Conservation (phyloP, 306 rosid species). For the Dicorynia guianensis region DNA sequence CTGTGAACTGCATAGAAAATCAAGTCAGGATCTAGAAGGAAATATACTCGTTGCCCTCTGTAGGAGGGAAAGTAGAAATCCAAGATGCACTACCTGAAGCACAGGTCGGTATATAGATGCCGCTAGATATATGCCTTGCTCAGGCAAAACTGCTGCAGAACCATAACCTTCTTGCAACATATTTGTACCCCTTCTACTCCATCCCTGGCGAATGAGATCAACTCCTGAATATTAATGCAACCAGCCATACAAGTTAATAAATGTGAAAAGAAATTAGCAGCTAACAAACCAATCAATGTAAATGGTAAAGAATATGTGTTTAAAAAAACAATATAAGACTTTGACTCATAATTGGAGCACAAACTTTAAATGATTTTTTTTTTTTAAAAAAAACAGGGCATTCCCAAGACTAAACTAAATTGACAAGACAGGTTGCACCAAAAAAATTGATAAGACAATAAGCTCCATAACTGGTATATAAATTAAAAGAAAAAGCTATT, state of each 20-base stretch:
- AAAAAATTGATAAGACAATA: constrained; percentile 3
- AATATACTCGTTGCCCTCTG: constrained; percentile 21
- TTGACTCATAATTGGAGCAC: constrained; percentile 22
- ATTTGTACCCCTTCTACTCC: constrained; percentile 89
- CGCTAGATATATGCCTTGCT: constrained; percentile 97
- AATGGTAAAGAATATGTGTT: not conserved
- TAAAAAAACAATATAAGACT: constrained; percentile 8
- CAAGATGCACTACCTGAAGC: constrained; percentile 72
- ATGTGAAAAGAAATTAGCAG: constrained; percentile 28
- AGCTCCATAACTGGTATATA: constrained; percentile 1
- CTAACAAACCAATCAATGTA: constrained; percentile 7
- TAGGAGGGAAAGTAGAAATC: constrained; percentile 24
- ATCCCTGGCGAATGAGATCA: constrained; percentile 97
- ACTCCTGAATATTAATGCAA: constrained; percentile 61
- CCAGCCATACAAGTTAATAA: constrained; percentile 39
- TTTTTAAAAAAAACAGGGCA: not conserved
- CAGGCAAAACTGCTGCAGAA: constrained; percentile 94
- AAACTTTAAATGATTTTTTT: not conserved
- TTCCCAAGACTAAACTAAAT: constrained; percentile 18
- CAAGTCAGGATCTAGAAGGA: constrained; percentile 43
- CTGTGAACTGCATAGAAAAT: constrained; percentile 81
- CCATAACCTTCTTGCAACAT: constrained; percentile 98
- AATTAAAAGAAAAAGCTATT: constrained; percentile 11
- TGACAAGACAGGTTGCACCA: not conserved
- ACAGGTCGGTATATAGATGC: constrained; percentile 96